Base-by-base conservation (phyloP, 202 grass and related monocot genomes). In the Alloteropsis angusta region DNA sequence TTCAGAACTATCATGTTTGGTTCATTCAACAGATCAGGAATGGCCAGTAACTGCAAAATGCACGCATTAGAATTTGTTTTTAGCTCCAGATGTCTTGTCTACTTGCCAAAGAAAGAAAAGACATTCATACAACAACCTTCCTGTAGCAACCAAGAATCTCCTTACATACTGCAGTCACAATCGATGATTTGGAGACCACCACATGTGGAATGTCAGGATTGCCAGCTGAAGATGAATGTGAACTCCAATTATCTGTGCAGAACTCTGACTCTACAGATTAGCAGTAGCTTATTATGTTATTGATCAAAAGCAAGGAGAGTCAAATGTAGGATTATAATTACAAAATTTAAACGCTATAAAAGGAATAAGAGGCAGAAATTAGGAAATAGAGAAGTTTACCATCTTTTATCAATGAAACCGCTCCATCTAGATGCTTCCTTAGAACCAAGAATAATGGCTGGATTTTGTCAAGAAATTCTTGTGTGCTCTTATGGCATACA, bases 71-170 rank as follows among this genome's bases (percentile, higher is more conserved):
- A 76, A 59, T 25, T 12, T 42, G 5, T 5, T 54, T 47, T 23
- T 68, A 16, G 30, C 66, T 70, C 6, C 6, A 59, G 48, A 39
- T 54, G 41, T 52, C 44, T 36, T 23, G 2, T 45, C 55, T 61
- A 70, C 64, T 41, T 38, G 36, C 21, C 30, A 23, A 85, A 42
- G 38, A 74, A 83, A 80, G 28, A 88, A 76, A 86, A 39, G 7
- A 16, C 49, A 74, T 71, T 9, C 45, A 87, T 78, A 82, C 22
- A 53, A 65, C 84, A 88, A 94, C 95, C 95, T 92, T 97, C 75
- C 83, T 97, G 71, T 88, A 94, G 85, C 89, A 97, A 59, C 62
- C 81, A 80, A 97, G 95, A 70, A 90, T 79, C 84, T 97, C 91
- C 80, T 82, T 86, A 79, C 86, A 90, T 69, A 97, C 80, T 72